Conservation (phyloP, 352 stramenopile species). For the Phytopythium chamaehyphon region DNA sequence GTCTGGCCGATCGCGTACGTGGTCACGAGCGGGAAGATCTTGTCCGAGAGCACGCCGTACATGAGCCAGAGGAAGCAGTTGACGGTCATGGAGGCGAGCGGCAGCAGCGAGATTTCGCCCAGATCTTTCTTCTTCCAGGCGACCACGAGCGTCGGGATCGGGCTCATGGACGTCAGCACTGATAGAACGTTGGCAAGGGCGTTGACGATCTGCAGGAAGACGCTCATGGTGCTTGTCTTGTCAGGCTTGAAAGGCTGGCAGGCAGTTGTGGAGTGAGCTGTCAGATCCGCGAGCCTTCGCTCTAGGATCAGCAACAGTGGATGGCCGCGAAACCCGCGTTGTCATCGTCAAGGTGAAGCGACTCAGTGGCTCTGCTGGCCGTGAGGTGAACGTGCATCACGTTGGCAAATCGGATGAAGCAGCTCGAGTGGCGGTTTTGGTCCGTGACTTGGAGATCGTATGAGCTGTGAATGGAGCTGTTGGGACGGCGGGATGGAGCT, state of each 20-base stretch:
- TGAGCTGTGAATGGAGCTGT: no score
- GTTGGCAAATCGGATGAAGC: no score
- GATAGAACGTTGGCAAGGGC: not conserved
- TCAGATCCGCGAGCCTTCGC: not conserved
- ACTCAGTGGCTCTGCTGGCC: no score
- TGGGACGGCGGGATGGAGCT: no score
- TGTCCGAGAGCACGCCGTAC: slow-evolving; percentile 1
- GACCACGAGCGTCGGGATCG: not conserved
- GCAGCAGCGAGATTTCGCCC: not conserved
- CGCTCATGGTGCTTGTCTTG: not conserved
- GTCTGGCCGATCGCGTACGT: not conserved
- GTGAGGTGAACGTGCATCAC: no score
- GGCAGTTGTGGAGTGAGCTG: not conserved
- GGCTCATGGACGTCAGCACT: not conserved
- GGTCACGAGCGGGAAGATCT: not conserved
- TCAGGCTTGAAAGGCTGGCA: not conserved
- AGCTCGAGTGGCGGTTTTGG: no score
- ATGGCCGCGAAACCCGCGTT: no score
- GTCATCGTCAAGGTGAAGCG: no score
- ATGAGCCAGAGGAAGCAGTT: slow-evolving; percentile 8
- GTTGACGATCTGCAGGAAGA: slow-evolving; percentile 1
- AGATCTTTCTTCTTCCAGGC: not conserved
- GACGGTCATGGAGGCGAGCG: not conserved
- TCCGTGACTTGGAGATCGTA: no score
- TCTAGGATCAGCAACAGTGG: no score